Evolutionary conservation across 306 rosid species (phyloP).

Genomic region (Acacia confusa): DNA sequence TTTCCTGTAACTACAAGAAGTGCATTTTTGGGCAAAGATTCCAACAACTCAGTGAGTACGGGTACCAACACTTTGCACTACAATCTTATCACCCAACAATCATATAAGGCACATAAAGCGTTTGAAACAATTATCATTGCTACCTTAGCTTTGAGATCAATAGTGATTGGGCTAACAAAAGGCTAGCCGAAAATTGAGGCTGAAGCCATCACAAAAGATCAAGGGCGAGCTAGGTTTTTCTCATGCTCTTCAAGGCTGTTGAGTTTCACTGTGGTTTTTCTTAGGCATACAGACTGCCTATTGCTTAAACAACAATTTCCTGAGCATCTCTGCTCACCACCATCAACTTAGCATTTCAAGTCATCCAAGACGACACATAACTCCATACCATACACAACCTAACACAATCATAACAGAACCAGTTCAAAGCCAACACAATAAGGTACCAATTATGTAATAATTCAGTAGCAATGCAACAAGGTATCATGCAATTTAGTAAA

Average conservation of each 20-base stretch:
- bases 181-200: constrained; percentile 38
- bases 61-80: background rate
- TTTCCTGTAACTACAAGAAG: background rate
- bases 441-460: background rate
- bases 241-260: background rate
- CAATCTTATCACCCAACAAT: background rate
- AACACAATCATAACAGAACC: background rate
- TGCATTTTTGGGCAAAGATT: background rate
- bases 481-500: background rate
- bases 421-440: background rate
- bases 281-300: constrained; percentile 1
- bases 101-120: background rate
- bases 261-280: background rate
- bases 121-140: background rate
- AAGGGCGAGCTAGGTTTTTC: constrained; percentile 32
- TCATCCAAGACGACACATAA: background rate
- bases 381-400: background rate
- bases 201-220: constrained; percentile 37
- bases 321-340: background rate
- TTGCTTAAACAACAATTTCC: background rate
- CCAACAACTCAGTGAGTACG: constrained; percentile 2
- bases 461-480: background rate
- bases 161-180: constrained; percentile 14
- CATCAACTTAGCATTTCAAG: background rate
- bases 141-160: constrained; percentile 42